Conservation (phyloP, 176 grass and related monocot species). For the Carex myosuroides region DNA sequence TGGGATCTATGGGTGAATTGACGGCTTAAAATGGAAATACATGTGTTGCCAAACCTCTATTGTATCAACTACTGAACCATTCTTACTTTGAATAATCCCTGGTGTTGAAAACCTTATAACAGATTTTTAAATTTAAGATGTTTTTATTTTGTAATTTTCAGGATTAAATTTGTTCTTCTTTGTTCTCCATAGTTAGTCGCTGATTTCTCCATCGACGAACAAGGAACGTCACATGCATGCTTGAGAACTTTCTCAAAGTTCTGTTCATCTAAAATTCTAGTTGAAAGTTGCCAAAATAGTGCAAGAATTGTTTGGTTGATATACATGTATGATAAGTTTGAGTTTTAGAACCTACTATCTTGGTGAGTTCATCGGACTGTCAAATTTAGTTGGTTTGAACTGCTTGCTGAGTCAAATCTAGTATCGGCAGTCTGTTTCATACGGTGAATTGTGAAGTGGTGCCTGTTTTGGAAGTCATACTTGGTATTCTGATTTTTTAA, state of each 20-base stretch:
- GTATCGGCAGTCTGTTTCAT: background rate
- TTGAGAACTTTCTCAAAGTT: conserved; percentile 9
- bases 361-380: background rate
- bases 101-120: background rate
- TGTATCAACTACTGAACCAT: background rate
- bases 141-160: conserved; percentile 10
- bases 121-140: background rate
- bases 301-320: conserved; percentile 24
- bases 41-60: background rate
- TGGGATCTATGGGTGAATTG: background rate
- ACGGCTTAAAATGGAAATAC: background rate
- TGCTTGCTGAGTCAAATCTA: background rate
- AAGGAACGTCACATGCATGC: background rate
- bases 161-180: conserved; percentile 43
- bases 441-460: background rate
- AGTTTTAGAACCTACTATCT: background rate
- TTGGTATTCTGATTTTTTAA: conserved; percentile 11
- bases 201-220: conserved; percentile 8
- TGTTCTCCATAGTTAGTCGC: conserved; percentile 38
- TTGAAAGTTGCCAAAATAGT: background rate
- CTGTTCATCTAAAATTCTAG: background rate
- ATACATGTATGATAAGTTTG: conserved; percentile 12
- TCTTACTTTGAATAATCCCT: background rate
- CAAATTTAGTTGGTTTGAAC: conserved; percentile 8
- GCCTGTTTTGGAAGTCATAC: background rate